Conservation (phyloP, 169 alveolate species). For the Eimeria necatrix region DNA sequence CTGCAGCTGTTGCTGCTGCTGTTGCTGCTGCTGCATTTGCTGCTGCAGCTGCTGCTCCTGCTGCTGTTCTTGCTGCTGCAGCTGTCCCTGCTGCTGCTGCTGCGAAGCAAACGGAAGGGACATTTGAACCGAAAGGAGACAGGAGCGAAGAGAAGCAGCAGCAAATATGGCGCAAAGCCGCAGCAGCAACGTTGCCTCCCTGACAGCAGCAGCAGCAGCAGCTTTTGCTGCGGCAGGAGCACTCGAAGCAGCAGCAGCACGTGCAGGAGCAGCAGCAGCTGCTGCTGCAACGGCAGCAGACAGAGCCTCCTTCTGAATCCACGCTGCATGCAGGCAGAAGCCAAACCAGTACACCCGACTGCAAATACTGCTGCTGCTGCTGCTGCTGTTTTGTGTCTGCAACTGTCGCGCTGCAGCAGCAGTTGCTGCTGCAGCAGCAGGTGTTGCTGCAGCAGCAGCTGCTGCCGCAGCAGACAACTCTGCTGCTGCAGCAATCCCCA, state of each 20-base stretch:
- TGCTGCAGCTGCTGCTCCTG: no score
- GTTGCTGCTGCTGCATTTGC: background rate
- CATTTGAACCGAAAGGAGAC: background rate
- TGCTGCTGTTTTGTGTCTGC: background rate
- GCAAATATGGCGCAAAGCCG: conserved; percentile 19
- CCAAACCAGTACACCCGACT: background rate
- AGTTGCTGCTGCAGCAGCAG: conserved; percentile 13
- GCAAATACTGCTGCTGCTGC: conserved; percentile 32
- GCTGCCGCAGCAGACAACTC: background rate
- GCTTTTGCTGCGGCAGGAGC: background rate
- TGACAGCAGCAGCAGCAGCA: background rate
- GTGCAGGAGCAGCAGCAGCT: background rate
- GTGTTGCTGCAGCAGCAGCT: background rate
- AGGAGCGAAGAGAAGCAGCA: conserved; percentile 35
- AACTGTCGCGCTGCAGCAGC: background rate
- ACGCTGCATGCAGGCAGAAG: conserved; percentile 38
- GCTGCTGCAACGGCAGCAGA: background rate
- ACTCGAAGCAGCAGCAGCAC: background rate
- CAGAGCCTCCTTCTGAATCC: background rate
- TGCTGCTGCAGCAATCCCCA: conserved; percentile 59
- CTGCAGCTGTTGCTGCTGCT: background rate
- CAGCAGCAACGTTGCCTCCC: conserved; percentile 29
- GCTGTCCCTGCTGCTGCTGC: conserved; percentile 5
- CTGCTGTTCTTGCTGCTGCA: background rate
- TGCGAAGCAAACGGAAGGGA: background rate